Conservation (phyloP, 2,329 filamentous ascomycete genomes). For the Scedosporium aurantiacum region DNA sequence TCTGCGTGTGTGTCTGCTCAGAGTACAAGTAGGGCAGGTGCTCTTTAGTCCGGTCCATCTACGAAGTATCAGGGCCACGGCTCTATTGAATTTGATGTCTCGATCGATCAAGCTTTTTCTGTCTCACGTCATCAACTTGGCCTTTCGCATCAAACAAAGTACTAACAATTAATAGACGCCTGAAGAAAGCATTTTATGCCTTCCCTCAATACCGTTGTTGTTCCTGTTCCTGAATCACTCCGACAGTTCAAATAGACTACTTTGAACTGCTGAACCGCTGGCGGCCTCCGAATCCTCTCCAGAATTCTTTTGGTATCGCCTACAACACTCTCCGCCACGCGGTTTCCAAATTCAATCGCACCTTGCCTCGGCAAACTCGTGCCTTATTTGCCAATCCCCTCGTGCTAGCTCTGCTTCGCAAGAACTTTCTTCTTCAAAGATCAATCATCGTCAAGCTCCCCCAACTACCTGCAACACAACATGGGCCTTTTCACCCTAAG, state of each 20-base stretch:
- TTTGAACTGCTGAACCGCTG: not conserved
- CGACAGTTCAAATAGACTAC: not conserved
- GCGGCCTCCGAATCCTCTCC: not conserved
- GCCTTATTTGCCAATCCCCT: not conserved
- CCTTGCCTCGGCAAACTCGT: too few relatives aligned
- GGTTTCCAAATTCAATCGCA: not conserved
- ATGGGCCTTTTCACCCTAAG: slow-evolving; percentile 37
- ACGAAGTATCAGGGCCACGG: too few relatives aligned
- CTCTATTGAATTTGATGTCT: too few relatives aligned
- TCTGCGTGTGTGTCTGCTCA: too few relatives aligned
- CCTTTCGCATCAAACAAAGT: too few relatives aligned
- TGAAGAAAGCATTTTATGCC: too few relatives aligned
- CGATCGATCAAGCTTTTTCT: not conserved
- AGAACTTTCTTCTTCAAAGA: too few relatives aligned
- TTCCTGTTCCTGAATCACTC: not conserved
- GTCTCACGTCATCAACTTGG: not conserved
- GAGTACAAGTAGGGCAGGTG: too few relatives aligned
- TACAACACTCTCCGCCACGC: not conserved
- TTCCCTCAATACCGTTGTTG: too few relatives aligned
- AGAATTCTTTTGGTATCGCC: not conserved
- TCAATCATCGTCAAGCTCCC: not conserved
- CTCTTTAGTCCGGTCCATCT: too few relatives aligned
- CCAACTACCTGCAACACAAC: slow-evolving; percentile 2
- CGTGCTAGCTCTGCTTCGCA: too few relatives aligned
- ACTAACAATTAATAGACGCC: too few relatives aligned